Conservation (phyloP, 78 protist genomes). For the Dictyostelium purpureum region DNA sequence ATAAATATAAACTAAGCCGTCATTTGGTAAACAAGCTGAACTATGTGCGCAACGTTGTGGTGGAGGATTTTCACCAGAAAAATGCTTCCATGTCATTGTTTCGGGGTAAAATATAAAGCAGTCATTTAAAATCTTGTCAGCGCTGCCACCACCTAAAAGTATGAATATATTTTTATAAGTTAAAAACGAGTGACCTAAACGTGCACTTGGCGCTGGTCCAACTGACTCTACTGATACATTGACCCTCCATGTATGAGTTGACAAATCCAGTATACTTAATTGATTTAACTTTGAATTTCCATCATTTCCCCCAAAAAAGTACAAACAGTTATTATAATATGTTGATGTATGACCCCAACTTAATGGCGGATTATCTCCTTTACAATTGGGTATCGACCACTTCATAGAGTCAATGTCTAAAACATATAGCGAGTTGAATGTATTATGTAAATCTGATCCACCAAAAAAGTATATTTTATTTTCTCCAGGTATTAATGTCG, state of each 20-base stretch:
- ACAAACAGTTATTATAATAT: not conserved
- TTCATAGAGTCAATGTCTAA: constrained; percentile 16
- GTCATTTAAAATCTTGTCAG: constrained; percentile 27
- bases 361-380: constrained; percentile 34
- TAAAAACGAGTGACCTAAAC: constrained; percentile 39
- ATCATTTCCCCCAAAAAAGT: constrained; percentile 45
- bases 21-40: not conserved
- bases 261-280: constrained; percentile 10
- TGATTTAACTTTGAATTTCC: not conserved
- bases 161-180: not conserved
- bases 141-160: constrained; percentile 32
- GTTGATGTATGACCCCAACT: constrained; percentile 53
- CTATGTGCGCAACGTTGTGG: constrained; percentile 25
- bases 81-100: constrained; percentile 43
- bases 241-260: constrained; percentile 37
- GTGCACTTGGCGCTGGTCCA: not conserved
- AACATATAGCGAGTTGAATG: constrained; percentile 33
- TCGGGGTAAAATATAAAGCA: constrained; percentile 10
- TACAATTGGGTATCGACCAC: constrained; percentile 67
- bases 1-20: not conserved
- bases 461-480: constrained; percentile 42
- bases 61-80: constrained; percentile 5
- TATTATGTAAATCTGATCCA: constrained; percentile 7
- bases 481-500: constrained; percentile 11
- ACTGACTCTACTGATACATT: constrained; percentile 3